Evolutionary conservation across 2,329 filamentous ascomycete genomes (phyloP).

Genomic region (Claviceps sp.): DNA sequence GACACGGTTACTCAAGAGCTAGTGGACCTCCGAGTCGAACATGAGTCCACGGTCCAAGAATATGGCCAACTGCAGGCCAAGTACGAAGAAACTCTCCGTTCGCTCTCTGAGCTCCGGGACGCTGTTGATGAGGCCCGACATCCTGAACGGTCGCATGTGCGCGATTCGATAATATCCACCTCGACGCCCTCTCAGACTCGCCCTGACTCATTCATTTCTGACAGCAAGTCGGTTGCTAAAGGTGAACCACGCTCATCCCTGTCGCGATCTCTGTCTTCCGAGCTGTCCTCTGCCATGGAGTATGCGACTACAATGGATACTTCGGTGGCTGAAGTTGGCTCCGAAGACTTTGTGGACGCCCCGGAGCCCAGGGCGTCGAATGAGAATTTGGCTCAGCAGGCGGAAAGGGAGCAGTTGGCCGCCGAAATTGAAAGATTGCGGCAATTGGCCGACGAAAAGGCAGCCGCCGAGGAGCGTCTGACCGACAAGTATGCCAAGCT

Average conservation of each 20-base stretch:
- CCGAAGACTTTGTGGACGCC: constrained; percentile 28
- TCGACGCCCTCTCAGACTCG: constrained; percentile 33
- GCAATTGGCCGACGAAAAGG: constrained; percentile 59
- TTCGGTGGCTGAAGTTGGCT: constrained; percentile 39
- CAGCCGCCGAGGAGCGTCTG: constrained; percentile 59
- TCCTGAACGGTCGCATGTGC: constrained; percentile 30
- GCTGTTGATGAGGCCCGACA: constrained; percentile 67
- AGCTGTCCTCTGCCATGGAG: constrained; percentile 78
- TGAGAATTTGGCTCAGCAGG: constrained; percentile 24
- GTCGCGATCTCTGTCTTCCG: constrained; percentile 84
- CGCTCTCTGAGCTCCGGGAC: constrained; percentile 76
- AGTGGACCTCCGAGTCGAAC: constrained; percentile 77
- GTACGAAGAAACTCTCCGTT: constrained; percentile 78
- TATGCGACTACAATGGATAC: constrained; percentile 53
- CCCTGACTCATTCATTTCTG: constrained; percentile 75
- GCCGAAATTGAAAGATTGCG: constrained; percentile 62
- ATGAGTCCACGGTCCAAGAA: constrained; percentile 71
- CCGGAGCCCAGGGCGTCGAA: constrained; percentile 28
- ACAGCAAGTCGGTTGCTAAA: constrained; percentile 56
- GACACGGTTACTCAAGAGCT: constrained; percentile 87
- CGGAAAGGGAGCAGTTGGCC: constrained; percentile 30
- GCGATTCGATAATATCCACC: constrained; percentile 43
- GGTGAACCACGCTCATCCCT: constrained; percentile 51
- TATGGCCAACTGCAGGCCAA: constrained; percentile 73
- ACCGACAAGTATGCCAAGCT: constrained; percentile 71